A percentile compares a stretch with the other conserved stretches of the same genome.
These are phyloP conservation scores for Nidularia pulvinata DNA, from an alignment of 768 basidiomycete genomes.

Conservation along the genomic window DNA sequence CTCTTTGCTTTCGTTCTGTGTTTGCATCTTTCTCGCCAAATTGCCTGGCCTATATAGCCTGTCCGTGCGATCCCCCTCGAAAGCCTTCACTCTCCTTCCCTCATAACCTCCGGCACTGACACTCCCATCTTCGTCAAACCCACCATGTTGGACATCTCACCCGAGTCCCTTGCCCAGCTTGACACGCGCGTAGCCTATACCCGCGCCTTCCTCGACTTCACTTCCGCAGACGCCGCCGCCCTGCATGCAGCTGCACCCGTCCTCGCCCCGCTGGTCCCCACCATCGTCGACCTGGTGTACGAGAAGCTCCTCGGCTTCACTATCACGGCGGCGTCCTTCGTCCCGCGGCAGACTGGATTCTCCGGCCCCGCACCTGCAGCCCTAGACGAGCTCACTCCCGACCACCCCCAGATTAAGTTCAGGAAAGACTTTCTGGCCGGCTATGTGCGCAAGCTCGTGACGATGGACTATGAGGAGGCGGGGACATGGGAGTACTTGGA, in stretches of 20 bases:
- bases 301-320: constrained; percentile 30
- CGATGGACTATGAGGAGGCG: constrained; percentile 30
- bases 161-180: constrained; percentile 6
- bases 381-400: constrained; percentile 29
- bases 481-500: constrained; percentile 35
- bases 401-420: constrained; percentile 35
- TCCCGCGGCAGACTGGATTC: constrained; percentile 24
- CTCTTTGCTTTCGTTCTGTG: no score
- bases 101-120: no score
- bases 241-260: constrained; percentile 28
- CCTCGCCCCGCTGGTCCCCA: constrained; percentile 30
- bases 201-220: constrained; percentile 35
- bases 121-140: no score
- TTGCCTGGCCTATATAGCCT: no score
- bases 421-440: constrained; percentile 25
- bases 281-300: constrained; percentile 34
- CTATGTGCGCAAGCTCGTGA: constrained; percentile 17
- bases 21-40: no score
- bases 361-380: constrained; percentile 26
- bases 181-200: constrained; percentile 32
- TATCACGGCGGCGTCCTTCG: constrained; percentile 23
- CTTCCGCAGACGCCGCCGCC: constrained; percentile 25
- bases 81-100: no score
- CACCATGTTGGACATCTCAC: background rate
- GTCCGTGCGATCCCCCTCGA: no score